Evolutionary conservation across 2,329 filamentous ascomycete species (phyloP).

Genomic region (Ceratocystis huliohia): DNA sequence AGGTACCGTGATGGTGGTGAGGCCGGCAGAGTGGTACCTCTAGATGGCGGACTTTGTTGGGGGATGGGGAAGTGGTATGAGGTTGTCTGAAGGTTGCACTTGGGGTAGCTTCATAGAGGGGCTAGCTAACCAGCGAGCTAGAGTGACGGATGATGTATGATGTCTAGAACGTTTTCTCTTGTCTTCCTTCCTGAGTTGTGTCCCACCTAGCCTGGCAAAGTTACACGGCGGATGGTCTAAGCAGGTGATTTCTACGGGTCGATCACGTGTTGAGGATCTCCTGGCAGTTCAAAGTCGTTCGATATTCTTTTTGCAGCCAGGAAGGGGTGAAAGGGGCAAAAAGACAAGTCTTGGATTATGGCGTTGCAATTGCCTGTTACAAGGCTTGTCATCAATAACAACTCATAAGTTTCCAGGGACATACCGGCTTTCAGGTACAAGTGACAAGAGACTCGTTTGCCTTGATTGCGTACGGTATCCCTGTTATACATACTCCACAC

Average conservation of each 20-base stretch:
- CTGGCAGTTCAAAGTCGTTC: constrained; percentile 11
- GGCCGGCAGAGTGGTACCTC: background rate
- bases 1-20: background rate
- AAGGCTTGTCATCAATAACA: background rate
- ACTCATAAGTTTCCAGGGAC: background rate
- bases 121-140: background rate
- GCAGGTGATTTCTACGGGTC: constrained; percentile 9
- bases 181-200: background rate
- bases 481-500: too few species aligned
- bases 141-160: background rate
- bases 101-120: background rate
- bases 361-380: background rate
- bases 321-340: too few species aligned
- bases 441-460: background rate
- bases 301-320: background rate
- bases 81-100: background rate
- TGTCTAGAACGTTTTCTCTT: background rate
- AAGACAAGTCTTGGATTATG: background rate
- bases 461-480: background rate
- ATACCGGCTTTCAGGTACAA: background rate
- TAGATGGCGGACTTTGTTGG: background rate
- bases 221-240: constrained; percentile 4
- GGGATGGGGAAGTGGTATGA: background rate
- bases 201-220: background rate
- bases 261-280: constrained; percentile 12